These are phyloP conservation scores for Tieghemiomyces parasiticus DNA, from an alignment of 192 early-diverging fungal genomes.

Conservation along the genomic window DNA sequence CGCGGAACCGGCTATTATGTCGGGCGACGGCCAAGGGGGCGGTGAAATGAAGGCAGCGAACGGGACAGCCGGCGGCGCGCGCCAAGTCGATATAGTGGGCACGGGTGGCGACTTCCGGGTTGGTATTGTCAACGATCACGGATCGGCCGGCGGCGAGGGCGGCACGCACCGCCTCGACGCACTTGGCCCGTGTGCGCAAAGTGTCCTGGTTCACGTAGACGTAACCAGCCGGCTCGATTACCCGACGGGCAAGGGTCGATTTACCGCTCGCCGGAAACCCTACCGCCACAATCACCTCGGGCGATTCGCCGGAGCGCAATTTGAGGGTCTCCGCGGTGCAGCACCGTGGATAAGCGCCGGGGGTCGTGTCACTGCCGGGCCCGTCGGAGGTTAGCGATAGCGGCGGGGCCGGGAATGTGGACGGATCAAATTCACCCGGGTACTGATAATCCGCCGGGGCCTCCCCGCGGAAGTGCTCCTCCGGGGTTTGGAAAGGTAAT, in stretches of 20 bases:
- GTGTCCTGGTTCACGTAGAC: constrained; percentile 8
- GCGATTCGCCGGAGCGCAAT: not conserved
- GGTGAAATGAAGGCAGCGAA: not conserved
- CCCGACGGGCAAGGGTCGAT: not conserved
- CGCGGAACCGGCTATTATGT: not conserved
- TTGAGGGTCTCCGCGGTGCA: not conserved
- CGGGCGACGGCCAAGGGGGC: not conserved
- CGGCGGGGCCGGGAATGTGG: not conserved
- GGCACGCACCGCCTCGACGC: not conserved
- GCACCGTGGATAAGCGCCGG: too few relatives aligned
- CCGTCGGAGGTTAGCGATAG: too few relatives aligned
- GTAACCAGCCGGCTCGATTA: constrained; percentile 4
- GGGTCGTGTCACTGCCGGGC: too few relatives aligned
- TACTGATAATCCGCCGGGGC: too few relatives aligned
- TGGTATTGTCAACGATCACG: constrained; percentile 77
- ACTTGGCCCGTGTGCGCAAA: not conserved
- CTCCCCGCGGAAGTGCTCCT: constrained; percentile 52
- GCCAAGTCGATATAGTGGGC: constrained; percentile 49
- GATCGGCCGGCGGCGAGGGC: constrained; percentile 19
- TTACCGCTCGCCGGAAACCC: constrained; percentile 9
- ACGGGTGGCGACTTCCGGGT: constrained; percentile 44
- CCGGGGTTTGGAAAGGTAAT: constrained; percentile 68
- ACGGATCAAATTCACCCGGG: constrained; percentile 1
- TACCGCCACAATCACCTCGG: constrained; percentile 6
- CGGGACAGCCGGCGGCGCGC: constrained; percentile 13